Evolutionary conservation across 495 filamentous ascomycete species (phyloP), one percentile per base, ranked within the genome.

Genomic region (Friedmanniomyces simplex): DNA sequence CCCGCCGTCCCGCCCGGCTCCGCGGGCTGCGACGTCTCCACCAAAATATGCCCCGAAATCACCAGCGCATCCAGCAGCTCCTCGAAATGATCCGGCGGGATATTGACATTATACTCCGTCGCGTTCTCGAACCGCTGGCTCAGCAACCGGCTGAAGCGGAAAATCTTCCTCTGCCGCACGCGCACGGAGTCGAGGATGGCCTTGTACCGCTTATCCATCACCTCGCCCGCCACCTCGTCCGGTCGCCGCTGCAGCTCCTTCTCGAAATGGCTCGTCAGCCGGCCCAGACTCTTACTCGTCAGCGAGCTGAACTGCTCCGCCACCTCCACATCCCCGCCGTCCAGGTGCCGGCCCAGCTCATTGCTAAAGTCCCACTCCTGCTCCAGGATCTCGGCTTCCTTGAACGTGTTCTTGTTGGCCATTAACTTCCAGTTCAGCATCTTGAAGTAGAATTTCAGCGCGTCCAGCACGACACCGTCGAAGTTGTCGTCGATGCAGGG

Each of bases 391-490:
- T 98, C 93, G 13, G 93, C 93, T 66, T 97, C 93, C 67, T 97
- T 97, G 78, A 97, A 97, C 0, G 93, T 96, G 71, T 97, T 98
- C 68, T 95, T 96, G 73, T 96, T 97, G 45, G 89, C 88, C 66
- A 89, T 89, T 46, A 98, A 75, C 67, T 96, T 96, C 87, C 90
- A 96, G 64, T 95, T 95, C 51, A 98, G 75, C 73, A 98, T 86
- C 63, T 89, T 87, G 76, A 98, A 97, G 68, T 97, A 98, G 68
- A 95, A 97, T 67, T 90, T 94, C 61, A 98, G 77, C 0, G 91
- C 91, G 67, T 96, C 91, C 50, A 98, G 70, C 7, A 96, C 89
- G n/a, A 93, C 88, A n/a, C 82, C 77, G 66, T 98, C 93, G 65
- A 97, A 97, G 50, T 88, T 86, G 60, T 98, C 93, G 67, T 96